Evolutionary conservation across 768 basidiomycete species (phyloP).

Genomic region (Panaeolus papilionaceus): DNA sequence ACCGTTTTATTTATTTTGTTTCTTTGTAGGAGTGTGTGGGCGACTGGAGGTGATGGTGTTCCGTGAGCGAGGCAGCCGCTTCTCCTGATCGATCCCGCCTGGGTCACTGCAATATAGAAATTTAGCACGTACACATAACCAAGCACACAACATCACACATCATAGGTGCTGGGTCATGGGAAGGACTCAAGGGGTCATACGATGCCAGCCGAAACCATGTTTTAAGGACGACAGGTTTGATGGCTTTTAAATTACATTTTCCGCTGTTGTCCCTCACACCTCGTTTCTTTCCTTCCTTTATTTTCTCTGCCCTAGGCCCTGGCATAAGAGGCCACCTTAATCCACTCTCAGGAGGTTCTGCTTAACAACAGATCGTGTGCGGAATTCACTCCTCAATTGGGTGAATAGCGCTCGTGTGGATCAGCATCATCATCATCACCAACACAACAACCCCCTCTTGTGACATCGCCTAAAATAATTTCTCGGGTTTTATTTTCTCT

Average conservation of each 20-base stretch:
- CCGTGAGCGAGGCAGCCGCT: constrained; percentile 7
- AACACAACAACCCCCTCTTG: constrained; percentile 10
- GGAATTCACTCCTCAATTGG: constrained; percentile 1
- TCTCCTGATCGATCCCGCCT: constrained; percentile 20
- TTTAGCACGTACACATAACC: constrained; percentile 16
- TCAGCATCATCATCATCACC: constrained; percentile 11
- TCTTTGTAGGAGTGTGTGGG: constrained; percentile 5
- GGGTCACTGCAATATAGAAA: constrained; percentile 17
- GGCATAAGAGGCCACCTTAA: neutral
- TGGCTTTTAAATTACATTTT: constrained; percentile 17
- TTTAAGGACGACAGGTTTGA: constrained; percentile 28
- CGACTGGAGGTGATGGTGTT: neutral
- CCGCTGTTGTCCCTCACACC: neutral
- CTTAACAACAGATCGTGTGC: constrained; percentile 14
- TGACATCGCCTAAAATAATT: constrained; percentile 13
- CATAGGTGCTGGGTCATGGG: constrained; percentile 16
- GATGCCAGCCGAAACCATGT: constrained; percentile 22
- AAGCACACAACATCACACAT: constrained; percentile 17
- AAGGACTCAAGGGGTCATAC: constrained; percentile 20
- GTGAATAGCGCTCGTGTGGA: constrained; percentile 13
- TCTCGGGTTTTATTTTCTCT: constrained; percentile 7
- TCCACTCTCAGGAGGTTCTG: constrained; percentile 1
- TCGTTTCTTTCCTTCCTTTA: constrained; percentile 20
- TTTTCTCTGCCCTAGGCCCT: constrained; percentile 17
- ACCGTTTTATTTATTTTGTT: neutral